Evolutionary conservation across 1,139 yeast genomes (phyloP).

Genomic region (Scheffersomyces illinoinensis): DNA sequence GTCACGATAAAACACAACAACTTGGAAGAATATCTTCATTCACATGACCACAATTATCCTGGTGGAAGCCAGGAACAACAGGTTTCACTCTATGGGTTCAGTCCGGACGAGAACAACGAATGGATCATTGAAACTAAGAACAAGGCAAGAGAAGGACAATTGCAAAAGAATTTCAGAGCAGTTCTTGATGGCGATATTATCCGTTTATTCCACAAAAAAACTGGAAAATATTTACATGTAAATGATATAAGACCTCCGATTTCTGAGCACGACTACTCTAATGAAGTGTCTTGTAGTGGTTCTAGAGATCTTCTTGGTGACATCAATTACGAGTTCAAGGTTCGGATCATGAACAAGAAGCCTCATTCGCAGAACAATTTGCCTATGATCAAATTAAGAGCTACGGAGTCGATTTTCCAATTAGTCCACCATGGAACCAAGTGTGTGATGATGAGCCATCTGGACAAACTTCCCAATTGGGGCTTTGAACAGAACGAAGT

Average conservation of each 20-base stretch:
- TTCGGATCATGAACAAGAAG: constrained; percentile 34
- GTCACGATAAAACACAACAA: constrained; percentile 66
- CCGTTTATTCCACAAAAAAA: constrained; percentile 60
- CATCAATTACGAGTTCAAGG: constrained; percentile 52
- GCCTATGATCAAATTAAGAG: constrained; percentile 44
- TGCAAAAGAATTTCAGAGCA: constrained; percentile 30
- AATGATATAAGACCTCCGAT: constrained; percentile 69
- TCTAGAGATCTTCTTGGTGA: constrained; percentile 49
- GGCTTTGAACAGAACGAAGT: constrained; percentile 75
- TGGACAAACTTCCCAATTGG: constrained; percentile 65
- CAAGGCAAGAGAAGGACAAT: constrained; percentile 30
- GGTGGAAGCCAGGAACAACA: constrained; percentile 65
- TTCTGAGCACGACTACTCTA: constrained; percentile 77
- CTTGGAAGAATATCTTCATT: constrained; percentile 67
- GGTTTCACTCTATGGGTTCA: constrained; percentile 59
- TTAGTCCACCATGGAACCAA: constrained; percentile 58
- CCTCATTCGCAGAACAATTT: constrained; percentile 28
- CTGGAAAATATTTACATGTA: constrained; percentile 62
- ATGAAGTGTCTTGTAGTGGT: constrained; percentile 70
- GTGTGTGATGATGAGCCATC: constrained; percentile 66
- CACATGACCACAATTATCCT: constrained; percentile 56
- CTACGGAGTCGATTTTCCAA: constrained; percentile 59
- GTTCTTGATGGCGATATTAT: constrained; percentile 53
- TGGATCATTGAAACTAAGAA: constrained; percentile 62
- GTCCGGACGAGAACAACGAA: constrained; percentile 55